Conservation (phyloP, 352 stramenopile species). For the Phytopythium cucurbitacearum region DNA sequence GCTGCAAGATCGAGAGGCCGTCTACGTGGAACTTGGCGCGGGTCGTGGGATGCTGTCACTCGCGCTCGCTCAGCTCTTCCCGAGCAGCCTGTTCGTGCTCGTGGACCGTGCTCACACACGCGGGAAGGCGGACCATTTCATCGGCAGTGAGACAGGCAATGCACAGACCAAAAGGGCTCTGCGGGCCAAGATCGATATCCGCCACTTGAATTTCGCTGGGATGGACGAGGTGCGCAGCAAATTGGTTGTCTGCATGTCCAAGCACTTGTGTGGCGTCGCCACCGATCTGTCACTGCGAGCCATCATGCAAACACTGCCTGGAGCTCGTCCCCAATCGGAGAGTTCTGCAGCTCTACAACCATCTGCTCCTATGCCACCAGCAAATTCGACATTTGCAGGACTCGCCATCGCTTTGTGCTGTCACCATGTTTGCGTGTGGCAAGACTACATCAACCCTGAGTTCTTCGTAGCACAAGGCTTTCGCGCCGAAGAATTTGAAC, state of each 20-base stretch:
- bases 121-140: conserved; percentile 74
- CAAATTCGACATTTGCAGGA: conserved; percentile 44
- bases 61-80: conserved; percentile 62
- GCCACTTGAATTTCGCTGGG: conserved; percentile 69
- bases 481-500: conserved; percentile 43
- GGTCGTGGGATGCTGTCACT: conserved; percentile 77
- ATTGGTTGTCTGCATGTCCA: conserved; percentile 78
- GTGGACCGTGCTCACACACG: conserved; percentile 69
- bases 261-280: conserved; percentile 80
- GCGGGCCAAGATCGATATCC: conserved; percentile 83
- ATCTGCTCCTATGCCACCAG: background rate
- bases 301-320: conserved; percentile 48
- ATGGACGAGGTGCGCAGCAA: conserved; percentile 48
- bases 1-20: conserved; percentile 31
- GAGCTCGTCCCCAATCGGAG: no score
- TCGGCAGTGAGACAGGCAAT: conserved; percentile 27
- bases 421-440: conserved; percentile 71
- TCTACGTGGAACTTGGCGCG: conserved; percentile 72
- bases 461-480: conserved; percentile 63
- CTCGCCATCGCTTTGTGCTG: conserved; percentile 77
- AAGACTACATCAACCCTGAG: conserved; percentile 65
- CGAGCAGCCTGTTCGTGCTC: conserved; percentile 61
- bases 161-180: conserved; percentile 23
- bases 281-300: conserved; percentile 77
- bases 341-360: background rate